Base-by-base conservation (phyloP, 2,329 filamentous ascomycete genomes). In the Trichoderma sp. region DNA sequence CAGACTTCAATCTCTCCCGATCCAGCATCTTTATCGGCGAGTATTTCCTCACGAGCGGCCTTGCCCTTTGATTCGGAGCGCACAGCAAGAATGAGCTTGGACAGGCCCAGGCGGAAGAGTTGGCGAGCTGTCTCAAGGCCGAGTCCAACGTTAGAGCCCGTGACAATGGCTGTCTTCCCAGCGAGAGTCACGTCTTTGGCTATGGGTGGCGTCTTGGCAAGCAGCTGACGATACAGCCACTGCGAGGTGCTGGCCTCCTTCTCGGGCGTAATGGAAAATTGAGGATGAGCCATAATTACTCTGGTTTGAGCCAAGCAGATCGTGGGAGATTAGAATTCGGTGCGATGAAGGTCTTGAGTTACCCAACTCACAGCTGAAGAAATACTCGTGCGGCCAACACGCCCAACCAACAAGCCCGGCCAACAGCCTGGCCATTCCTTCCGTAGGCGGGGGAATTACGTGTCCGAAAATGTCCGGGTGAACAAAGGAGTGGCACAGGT, bases 61-160 rank as follows among this genome's bases (percentile, higher is more conserved):
- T 72, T 7, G 16, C 69, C 69, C 21, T 72, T 72, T 50, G 59
- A 35, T 12, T 64, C 59, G 3, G 69, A 64, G 29, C 69, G 69
- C n/a, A 72, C 69, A 3, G 69, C 69, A 35, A 72, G 38, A 9
- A 72, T 72, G 38, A 72, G 69, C 38, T n/a, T 53, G 14, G 69
- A 31, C 8, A 72, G 16, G 1, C 69, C 69, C n/a, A 72, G 11
- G 3, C 29, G 38, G 8, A 71, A 11, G 14, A 71, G 53, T 56
- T 71, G 53, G 33, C 67, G 53, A 31, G 67, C 31, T 8, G 69
- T 72, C 29, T 72, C 69, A 16, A 71, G 29, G 24, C 53, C 53
- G 2, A 71, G 67, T 9, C 33, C 53, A 27, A 9, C 29, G 33
- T 71, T 60, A 24, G 33, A 29, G 24, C 67, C 50, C 1, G 53